Conservation (phyloP, 208 protist genomes). For the Herpetomonas samuelpessoai region DNA sequence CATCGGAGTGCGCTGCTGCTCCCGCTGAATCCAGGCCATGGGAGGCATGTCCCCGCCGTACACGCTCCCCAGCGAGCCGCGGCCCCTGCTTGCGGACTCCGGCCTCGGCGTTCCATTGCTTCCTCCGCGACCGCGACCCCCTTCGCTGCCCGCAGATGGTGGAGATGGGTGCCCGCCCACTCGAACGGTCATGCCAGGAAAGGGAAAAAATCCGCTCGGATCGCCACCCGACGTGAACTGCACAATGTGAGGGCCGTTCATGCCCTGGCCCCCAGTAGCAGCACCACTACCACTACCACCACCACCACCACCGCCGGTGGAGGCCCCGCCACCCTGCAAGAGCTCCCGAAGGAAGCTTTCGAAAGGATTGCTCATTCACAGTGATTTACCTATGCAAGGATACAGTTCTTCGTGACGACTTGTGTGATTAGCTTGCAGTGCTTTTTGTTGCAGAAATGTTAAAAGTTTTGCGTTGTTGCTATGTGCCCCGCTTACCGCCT, state of each 20-base stretch:
- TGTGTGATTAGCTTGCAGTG: no score
- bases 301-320: neutral
- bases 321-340: constrained; percentile 5
- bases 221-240: neutral
- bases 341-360: constrained; percentile 9
- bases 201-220: neutral
- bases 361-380: constrained; percentile 4
- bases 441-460: no score
- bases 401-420: no score
- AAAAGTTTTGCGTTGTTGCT: no score
- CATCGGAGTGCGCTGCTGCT: constrained; percentile 50
- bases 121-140: neutral
- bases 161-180: neutral
- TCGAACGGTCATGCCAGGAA: neutral
- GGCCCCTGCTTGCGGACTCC: neutral
- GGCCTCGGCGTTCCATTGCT: no score
- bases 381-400: no score
- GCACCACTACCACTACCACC: neutral
- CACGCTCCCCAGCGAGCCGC: constrained; percentile 29
- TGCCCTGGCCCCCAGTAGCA: no score
- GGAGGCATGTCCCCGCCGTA: constrained; percentile 55
- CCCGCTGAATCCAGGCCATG: constrained; percentile 60
- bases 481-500: no score
- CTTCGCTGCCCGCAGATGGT: neutral
- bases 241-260: neutral